A percentile compares a stretch with the other conserved stretches of the same genome.
Conservation (phyloP, 1,284 basidiomycete genomes). For the Anthracocystis walkeri region DNA sequence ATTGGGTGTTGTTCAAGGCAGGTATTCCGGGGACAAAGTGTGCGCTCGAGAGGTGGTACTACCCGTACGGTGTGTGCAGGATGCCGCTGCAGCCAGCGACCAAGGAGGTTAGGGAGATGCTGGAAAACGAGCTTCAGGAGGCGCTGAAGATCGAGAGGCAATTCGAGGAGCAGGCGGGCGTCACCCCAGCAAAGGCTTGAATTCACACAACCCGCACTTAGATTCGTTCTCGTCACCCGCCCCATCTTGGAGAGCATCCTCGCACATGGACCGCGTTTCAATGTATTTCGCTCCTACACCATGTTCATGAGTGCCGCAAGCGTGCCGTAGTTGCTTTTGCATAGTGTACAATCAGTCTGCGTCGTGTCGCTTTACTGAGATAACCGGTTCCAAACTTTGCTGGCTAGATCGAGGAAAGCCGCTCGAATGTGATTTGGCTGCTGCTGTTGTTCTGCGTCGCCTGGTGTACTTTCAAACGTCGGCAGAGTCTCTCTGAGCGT, state of each 20-base stretch:
- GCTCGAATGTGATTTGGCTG: slow-evolving; percentile 22
- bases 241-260: background rate
- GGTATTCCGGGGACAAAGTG: slow-evolving; percentile 86
- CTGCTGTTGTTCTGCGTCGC: slow-evolving; percentile 12
- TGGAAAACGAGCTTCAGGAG: slow-evolving; percentile 78
- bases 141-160: slow-evolving; percentile 78
- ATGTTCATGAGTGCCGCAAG: background rate
- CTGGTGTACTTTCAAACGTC: slow-evolving; percentile 53
- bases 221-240: background rate
- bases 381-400: slow-evolving; percentile 38
- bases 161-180: slow-evolving; percentile 71
- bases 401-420: slow-evolving; percentile 49
- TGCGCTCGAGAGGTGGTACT: slow-evolving; percentile 77
- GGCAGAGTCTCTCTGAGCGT: slow-evolving; percentile 67
- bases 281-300: background rate
- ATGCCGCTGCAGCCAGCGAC: slow-evolving; percentile 79
- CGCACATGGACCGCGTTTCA: background rate
- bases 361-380: slow-evolving; percentile 4
- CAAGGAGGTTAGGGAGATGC: slow-evolving; percentile 73
- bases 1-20: slow-evolving; percentile 81
- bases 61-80: slow-evolving; percentile 81
- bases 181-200: slow-evolving; percentile 37
- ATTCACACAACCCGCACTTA: background rate
- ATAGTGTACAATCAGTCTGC: background rate
- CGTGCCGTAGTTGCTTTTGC: background rate